phyloP scores from a whole-genome alignment of 352 stramenopile species.

The Plasmopara viticola region DNA sequence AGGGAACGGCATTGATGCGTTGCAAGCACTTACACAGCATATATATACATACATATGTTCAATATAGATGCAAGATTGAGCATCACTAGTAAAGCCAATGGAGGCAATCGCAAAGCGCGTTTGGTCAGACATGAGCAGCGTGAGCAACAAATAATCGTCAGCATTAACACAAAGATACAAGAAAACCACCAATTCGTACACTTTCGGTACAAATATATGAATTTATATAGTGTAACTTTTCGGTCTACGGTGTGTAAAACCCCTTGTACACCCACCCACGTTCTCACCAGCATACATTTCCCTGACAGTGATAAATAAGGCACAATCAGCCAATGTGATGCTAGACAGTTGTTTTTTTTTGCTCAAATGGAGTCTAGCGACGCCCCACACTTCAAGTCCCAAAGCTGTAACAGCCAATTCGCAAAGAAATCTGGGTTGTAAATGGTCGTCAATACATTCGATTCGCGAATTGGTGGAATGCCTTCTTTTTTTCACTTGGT shows the following conservation, averaged over 20 bases:
- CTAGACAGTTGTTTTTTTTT: conserved; percentile 3
- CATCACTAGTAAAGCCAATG: conserved; percentile 15
- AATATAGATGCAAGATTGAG: conserved; percentile 21
- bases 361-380: conserved; percentile 12
- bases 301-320: conserved; percentile 11
- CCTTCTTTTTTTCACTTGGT: neutral
- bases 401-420: conserved; percentile 3
- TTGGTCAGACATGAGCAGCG: conserved; percentile 43
- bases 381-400: conserved; percentile 7
- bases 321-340: conserved; percentile 13
- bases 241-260: conserved; percentile 11
- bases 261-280: conserved; percentile 12
- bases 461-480: conserved; percentile 3
- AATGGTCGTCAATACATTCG: conserved; percentile 8
- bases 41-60: too few relatives aligned
- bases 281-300: conserved; percentile 5
- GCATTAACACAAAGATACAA: conserved; percentile 2
- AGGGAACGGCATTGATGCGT: conserved; percentile 7
- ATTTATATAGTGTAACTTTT: conserved; percentile 12
- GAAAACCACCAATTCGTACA: neutral
- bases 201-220: neutral
- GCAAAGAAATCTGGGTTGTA: conserved; percentile 5
- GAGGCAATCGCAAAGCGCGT: conserved; percentile 25
- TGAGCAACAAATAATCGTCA: conserved; percentile 44
- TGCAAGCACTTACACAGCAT: conserved; percentile 1